Evolutionary conservation across 768 basidiomycete species (phyloP).

Genomic region (Mycena galericulata): DNA sequence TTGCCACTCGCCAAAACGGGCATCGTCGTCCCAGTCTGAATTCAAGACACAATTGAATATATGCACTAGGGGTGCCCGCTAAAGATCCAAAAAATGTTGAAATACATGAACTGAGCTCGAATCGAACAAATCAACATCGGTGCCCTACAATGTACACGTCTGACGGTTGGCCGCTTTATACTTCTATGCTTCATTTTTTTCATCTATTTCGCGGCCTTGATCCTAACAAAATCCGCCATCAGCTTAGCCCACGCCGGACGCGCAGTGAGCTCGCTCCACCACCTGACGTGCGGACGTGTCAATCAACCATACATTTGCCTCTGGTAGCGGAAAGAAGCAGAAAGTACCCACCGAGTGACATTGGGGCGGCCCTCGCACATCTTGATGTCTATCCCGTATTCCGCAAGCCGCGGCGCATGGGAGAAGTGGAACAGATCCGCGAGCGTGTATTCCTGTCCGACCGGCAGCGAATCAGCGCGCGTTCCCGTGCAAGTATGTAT

Average conservation of each 20-base stretch:
- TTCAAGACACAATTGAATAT: too few relatives aligned
- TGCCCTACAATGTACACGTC: background rate
- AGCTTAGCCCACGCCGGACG: slow-evolving; percentile 64
- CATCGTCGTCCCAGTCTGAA: too few relatives aligned
- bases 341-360: slow-evolving; percentile 52
- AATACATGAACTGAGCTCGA: background rate
- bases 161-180: slow-evolving; percentile 14
- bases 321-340: background rate
- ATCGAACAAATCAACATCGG: background rate
- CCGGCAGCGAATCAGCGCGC: slow-evolving; percentile 54
- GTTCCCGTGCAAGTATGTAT: slow-evolving; percentile 6
- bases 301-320: background rate
- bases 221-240: slow-evolving; percentile 13
- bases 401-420: slow-evolving; percentile 43
- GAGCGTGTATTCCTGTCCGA: slow-evolving; percentile 52
- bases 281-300: slow-evolving; percentile 44
- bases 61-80: too few relatives aligned
- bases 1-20: too few relatives aligned
- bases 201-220: slow-evolving; percentile 3
- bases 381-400: slow-evolving; percentile 45
- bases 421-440: slow-evolving; percentile 60
- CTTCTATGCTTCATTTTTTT: background rate
- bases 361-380: slow-evolving; percentile 50
- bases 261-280: slow-evolving; percentile 61
- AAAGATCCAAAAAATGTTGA: too few relatives aligned